Conservation (phyloP, 805 yeast genomes). For the Isabelozyma gotoi region DNA sequence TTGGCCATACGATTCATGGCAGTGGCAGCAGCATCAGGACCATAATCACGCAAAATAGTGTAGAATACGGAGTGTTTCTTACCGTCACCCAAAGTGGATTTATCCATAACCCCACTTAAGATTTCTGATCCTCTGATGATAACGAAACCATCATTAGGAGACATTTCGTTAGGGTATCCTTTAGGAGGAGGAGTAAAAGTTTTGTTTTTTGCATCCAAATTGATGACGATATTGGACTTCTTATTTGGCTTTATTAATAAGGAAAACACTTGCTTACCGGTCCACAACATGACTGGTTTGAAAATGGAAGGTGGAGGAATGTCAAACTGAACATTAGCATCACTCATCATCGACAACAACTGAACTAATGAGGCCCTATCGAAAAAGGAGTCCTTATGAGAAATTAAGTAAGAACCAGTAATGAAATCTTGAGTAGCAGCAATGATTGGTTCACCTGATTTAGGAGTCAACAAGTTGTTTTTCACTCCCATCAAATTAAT, state of each 20-base stretch:
- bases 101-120: slow-evolving; percentile 94
- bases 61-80: slow-evolving; percentile 95
- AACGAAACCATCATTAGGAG: slow-evolving; percentile 95
- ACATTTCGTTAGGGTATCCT: slow-evolving; percentile 86
- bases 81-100: slow-evolving; percentile 95
- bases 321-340: slow-evolving; percentile 84
- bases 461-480: slow-evolving; percentile 90
- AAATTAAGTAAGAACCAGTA: slow-evolving; percentile 90
- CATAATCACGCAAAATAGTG: slow-evolving; percentile 91
- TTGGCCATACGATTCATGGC: slow-evolving; percentile 99
- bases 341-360: slow-evolving; percentile 92
- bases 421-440: slow-evolving; percentile 99
- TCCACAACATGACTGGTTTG: slow-evolving; percentile 91
- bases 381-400: slow-evolving; percentile 90
- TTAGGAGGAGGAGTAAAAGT: slow-evolving; percentile 75
- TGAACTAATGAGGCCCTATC: slow-evolving; percentile 85
- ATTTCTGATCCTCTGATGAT: slow-evolving; percentile 87
- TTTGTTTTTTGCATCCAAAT: slow-evolving; percentile 92
- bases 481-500: slow-evolving; percentile 97
- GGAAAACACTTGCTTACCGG: slow-evolving; percentile 95
- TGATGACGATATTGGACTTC: slow-evolving; percentile 75
- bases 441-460: slow-evolving; percentile 97
- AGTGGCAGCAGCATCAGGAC: slow-evolving; percentile 91
- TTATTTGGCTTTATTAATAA: slow-evolving; percentile 81
- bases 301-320: slow-evolving; percentile 92